phyloP scores from a whole-genome alignment of 1,139 yeast species.

The Scheffersomyces cryptocercus region DNA sequence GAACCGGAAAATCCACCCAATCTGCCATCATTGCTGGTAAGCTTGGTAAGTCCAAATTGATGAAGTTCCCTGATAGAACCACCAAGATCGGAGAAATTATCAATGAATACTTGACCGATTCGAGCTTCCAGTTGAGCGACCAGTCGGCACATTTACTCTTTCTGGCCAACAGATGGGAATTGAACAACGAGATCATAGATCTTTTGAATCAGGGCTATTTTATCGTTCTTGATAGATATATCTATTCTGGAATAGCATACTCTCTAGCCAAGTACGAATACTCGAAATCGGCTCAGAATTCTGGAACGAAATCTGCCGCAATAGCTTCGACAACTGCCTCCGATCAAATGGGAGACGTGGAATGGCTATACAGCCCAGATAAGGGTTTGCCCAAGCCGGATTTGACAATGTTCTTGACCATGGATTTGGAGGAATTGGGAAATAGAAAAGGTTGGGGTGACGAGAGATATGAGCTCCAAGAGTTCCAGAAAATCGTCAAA shows the following conservation, averaged over 20 bases:
- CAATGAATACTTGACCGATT: constrained; percentile 65
- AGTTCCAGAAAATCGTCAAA: constrained; percentile 73
- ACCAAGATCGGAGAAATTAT: constrained; percentile 82
- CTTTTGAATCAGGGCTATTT: constrained; percentile 53
- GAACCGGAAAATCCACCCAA: constrained; percentile 95
- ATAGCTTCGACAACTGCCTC: constrained; percentile 5
- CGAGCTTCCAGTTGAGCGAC: constrained; percentile 54
- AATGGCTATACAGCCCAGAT: constrained; percentile 85
- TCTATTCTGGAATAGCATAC: constrained; percentile 91
- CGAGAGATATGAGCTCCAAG: constrained; percentile 80
- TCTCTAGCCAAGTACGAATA: constrained; percentile 68
- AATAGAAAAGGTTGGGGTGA: constrained; percentile 83
- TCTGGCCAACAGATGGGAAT: constrained; percentile 95
- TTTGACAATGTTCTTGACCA: constrained; percentile 72
- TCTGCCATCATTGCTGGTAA: constrained; percentile 47
- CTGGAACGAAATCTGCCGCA: not conserved
- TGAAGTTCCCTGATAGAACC: constrained; percentile 85
- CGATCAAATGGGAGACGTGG: constrained; percentile 50
- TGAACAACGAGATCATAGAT: constrained; percentile 47
- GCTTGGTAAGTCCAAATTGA: constrained; percentile 45
- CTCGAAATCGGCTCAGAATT: constrained; percentile 1
- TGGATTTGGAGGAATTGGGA: constrained; percentile 49
- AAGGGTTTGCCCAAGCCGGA: constrained; percentile 88
- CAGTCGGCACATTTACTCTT: constrained; percentile 85
- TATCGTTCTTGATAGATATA: constrained; percentile 81